Conservation (phyloP, 345 rosid genomes). For the Eucalyptus virginea region DNA sequence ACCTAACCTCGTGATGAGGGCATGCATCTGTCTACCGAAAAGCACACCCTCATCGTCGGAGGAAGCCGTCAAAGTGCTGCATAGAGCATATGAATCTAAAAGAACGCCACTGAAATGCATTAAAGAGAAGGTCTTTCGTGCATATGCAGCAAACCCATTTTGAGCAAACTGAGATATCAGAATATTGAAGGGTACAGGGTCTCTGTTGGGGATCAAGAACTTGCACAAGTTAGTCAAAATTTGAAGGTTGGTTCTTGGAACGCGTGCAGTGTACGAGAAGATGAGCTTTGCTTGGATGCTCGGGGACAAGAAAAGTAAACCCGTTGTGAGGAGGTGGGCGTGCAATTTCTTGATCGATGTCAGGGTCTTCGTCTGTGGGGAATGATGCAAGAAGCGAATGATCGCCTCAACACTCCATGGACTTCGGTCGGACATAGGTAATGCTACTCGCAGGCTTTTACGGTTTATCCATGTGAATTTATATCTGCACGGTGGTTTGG, state of each 20-base stretch:
- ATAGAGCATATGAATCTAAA: constrained; percentile 32
- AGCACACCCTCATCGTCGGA: constrained; percentile 3
- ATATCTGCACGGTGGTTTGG: not conserved
- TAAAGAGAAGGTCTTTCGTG: constrained; percentile 21
- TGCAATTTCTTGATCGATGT: constrained; percentile 10
- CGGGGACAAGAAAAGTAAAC: constrained; percentile 5
- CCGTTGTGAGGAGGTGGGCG: constrained; percentile 16
- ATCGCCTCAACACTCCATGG: not conserved
- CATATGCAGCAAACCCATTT: constrained; percentile 22
- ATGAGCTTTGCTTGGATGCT: constrained; percentile 9
- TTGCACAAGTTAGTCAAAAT: constrained; percentile 9
- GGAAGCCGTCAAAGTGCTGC: constrained; percentile 30
- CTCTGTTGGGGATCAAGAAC: constrained; percentile 11
- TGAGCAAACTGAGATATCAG: constrained; percentile 20
- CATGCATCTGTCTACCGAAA: constrained; percentile 32
- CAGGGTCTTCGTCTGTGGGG: not conserved
- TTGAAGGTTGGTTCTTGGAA: not conserved
- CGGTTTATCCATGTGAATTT: not conserved
- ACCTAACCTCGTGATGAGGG: constrained; percentile 21
- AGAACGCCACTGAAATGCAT: constrained; percentile 26
- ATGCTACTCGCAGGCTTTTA: not conserved
- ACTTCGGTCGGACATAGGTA: not conserved
- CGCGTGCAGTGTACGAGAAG: constrained; percentile 11
- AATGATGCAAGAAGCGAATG: constrained; percentile 2
- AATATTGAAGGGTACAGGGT: constrained; percentile 29